A percentile compares a stretch with the other conserved stretches of the same genome.
Evolutionary conservation across 768 basidiomycete species (phyloP).

Genomic region (Pholiota microspora): DNA sequence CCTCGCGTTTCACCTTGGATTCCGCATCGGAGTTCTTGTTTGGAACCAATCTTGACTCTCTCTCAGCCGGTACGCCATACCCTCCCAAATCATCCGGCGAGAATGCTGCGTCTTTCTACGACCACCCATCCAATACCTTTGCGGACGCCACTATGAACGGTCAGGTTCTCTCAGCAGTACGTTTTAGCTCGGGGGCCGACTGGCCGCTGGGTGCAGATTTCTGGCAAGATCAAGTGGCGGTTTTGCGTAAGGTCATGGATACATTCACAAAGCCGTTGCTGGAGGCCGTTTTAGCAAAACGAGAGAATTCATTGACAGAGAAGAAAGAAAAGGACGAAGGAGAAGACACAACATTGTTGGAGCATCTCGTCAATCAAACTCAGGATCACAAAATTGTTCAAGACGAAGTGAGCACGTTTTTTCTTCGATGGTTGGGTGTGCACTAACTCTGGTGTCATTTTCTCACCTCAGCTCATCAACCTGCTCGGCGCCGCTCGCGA

Average conservation of each 20-base stretch:
- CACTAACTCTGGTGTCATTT: slow-evolving; percentile 18
- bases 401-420: slow-evolving; percentile 15
- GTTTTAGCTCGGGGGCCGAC: slow-evolving; percentile 35
- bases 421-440: not conserved
- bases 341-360: slow-evolving; percentile 36
- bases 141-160: slow-evolving; percentile 46
- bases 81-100: slow-evolving; percentile 30
- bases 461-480: slow-evolving; percentile 37
- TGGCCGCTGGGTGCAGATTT: slow-evolving; percentile 40
- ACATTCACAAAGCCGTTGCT: slow-evolving; percentile 46
- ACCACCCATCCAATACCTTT: slow-evolving; percentile 43
- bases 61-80: slow-evolving; percentile 50
- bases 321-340: slow-evolving; percentile 11
- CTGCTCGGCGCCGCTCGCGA: slow-evolving; percentile 51
- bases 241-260: slow-evolving; percentile 40
- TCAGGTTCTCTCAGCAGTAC: slow-evolving; percentile 35
- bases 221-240: slow-evolving; percentile 38
- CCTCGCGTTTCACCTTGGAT: slow-evolving; percentile 58
- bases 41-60: slow-evolving; percentile 44
- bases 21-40: slow-evolving; percentile 58
- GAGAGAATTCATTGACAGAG: slow-evolving; percentile 3
- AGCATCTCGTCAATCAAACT: slow-evolving; percentile 46
- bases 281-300: slow-evolving; percentile 10
- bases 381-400: slow-evolving; percentile 24
- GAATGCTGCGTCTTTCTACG: slow-evolving; percentile 25